A percentile compares a stretch with the other conserved stretches of the same genome.
Conservation (phyloP, 1,139 yeast genomes). For the Suhomyces ambrosiae region DNA sequence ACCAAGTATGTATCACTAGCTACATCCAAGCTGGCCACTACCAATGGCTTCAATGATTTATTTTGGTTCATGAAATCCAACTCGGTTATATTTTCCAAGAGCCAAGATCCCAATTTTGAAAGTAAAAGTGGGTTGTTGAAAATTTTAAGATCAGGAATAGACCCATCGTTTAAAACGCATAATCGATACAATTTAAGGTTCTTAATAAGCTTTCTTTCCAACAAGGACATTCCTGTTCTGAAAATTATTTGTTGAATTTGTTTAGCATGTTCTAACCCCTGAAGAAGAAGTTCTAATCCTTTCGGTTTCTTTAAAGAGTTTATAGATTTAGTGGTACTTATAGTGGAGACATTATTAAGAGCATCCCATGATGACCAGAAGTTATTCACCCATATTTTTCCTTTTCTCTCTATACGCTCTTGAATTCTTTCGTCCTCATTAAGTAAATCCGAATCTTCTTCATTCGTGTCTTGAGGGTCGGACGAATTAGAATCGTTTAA, state of each 20-base stretch:
- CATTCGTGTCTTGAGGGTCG: slow-evolving; percentile 20
- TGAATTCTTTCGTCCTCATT: slow-evolving; percentile 43
- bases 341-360: slow-evolving; percentile 47
- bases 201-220: slow-evolving; percentile 80
- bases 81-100: slow-evolving; percentile 86
- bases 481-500: no score
- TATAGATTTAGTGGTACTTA: slow-evolving; percentile 15
- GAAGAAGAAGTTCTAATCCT: slow-evolving; percentile 59
- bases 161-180: slow-evolving; percentile 83
- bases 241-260: slow-evolving; percentile 82
- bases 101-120: slow-evolving; percentile 85
- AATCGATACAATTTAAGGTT: slow-evolving; percentile 79
- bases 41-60: slow-evolving; percentile 72
- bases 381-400: slow-evolving; percentile 78
- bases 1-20: slow-evolving; percentile 80
- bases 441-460: slow-evolving; percentile 25
- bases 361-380: slow-evolving; percentile 98
- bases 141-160: slow-evolving; percentile 72
- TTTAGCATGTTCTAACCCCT: slow-evolving; percentile 82
- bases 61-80: slow-evolving; percentile 48
- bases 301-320: slow-evolving; percentile 34
- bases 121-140: slow-evolving; percentile 87
- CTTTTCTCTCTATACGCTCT: slow-evolving; percentile 52
- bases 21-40: slow-evolving; percentile 81
- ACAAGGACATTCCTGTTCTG: slow-evolving; percentile 81